A percentile compares a stretch with the other conserved stretches of the same genome.
phyloP scores from a whole-genome alignment of 306 rosid species.

The Sophora flavescens region DNA sequence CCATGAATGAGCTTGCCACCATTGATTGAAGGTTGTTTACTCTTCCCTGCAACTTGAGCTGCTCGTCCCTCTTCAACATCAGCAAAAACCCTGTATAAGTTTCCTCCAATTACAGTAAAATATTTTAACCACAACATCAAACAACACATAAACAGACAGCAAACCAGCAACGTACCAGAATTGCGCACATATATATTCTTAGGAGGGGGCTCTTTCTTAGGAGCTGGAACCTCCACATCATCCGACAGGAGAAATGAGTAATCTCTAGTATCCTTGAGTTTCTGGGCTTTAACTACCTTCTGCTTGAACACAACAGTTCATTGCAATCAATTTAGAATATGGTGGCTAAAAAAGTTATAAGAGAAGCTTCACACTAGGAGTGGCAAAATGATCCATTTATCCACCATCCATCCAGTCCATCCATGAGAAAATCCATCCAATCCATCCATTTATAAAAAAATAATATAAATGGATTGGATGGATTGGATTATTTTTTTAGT shows the following conservation, averaged over 20 bases:
- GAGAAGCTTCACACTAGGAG: slow-evolving; percentile 22
- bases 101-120: slow-evolving; percentile 56
- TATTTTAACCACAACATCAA: slow-evolving; percentile 48
- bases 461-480: too few relatives aligned
- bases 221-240: slow-evolving; percentile 74
- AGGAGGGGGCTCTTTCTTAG: slow-evolving; percentile 60
- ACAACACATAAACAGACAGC: slow-evolving; percentile 30
- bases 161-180: slow-evolving; percentile 65
- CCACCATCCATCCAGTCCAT: too few relatives aligned
- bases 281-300: slow-evolving; percentile 68
- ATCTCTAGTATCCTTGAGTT: slow-evolving; percentile 84
- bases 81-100: slow-evolving; percentile 68
- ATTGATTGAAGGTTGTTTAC: slow-evolving; percentile 58
- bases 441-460: too few relatives aligned
- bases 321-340: slow-evolving; percentile 33
- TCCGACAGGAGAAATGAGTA: slow-evolving; percentile 88
- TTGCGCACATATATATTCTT: slow-evolving; percentile 48
- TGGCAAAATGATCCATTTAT: too few relatives aligned
- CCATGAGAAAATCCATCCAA: too few relatives aligned
- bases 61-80: slow-evolving; percentile 72
- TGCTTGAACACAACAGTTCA: slow-evolving; percentile 53
- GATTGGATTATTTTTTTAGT: too few relatives aligned
- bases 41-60: slow-evolving; percentile 60
- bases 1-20: slow-evolving; percentile 51
- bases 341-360: neutral